phyloP scores from a whole-genome alignment of 2,329 filamentous ascomycete species.

The Didymella pomorum region DNA sequence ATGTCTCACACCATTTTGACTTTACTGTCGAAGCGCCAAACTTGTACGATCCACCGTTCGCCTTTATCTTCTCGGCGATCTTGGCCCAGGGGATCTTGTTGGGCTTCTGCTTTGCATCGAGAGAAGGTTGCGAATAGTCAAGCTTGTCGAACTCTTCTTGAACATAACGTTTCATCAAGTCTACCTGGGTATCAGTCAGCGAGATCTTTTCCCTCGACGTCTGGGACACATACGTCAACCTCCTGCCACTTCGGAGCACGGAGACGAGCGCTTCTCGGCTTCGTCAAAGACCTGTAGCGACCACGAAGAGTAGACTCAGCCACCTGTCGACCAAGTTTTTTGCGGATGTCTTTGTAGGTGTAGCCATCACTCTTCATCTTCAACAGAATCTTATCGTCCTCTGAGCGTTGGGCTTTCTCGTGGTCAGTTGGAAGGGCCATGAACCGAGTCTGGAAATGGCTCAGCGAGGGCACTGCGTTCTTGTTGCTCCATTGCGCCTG shows the following conservation, averaged over 20 bases:
- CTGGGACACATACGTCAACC: slow-evolving; percentile 65
- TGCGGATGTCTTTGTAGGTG: slow-evolving; percentile 71
- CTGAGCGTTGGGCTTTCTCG: slow-evolving; percentile 19
- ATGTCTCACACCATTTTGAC: slow-evolving; percentile 64
- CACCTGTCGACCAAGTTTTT: slow-evolving; percentile 64
- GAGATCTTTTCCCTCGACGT: not conserved
- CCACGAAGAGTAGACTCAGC: slow-evolving; percentile 78
- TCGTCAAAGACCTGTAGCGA: slow-evolving; percentile 70
- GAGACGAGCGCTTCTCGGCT: slow-evolving; percentile 67
- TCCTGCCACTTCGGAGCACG: slow-evolving; percentile 71
- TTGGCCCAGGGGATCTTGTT: slow-evolving; percentile 66
- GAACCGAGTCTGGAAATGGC: slow-evolving; percentile 14
- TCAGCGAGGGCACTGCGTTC: slow-evolving; percentile 6
- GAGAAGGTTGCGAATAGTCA: slow-evolving; percentile 16
- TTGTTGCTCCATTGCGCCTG: slow-evolving; percentile 19
- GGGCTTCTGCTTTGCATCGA: slow-evolving; percentile 28
- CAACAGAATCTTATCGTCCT: slow-evolving; percentile 56
- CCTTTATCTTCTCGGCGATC: slow-evolving; percentile 62
- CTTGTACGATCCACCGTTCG: slow-evolving; percentile 63
- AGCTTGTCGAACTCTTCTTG: slow-evolving; percentile 32
- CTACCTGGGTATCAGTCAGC: slow-evolving; percentile 33
- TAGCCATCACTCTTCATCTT: slow-evolving; percentile 63
- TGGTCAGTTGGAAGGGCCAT: slow-evolving; percentile 4
- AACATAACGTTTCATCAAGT: slow-evolving; percentile 36
- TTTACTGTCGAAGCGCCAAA: slow-evolving; percentile 70